Evolutionary conservation across 148 eudicot species (phyloP), one percentile per base, ranked within the genome.

Genomic region (Limonium bicolor): DNA sequence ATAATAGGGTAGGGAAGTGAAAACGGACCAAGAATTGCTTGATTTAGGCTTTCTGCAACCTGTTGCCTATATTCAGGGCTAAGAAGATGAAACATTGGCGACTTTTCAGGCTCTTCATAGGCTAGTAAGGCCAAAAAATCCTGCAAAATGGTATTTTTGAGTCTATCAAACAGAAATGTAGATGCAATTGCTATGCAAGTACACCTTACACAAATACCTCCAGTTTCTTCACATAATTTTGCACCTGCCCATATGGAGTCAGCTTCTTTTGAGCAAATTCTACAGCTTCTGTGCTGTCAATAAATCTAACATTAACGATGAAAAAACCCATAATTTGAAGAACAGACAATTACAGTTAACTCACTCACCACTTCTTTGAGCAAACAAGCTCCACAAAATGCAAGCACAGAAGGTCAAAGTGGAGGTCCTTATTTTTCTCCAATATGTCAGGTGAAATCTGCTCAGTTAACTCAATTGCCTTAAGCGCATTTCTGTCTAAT

Each of bases 91-190:
- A 80, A 90, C 82, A 75, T 76, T 8, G 97, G 97, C 21, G 93
- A 80, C 38, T 68, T 90, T 65, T 84, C 92, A 51, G 97, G 97
- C 53, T 90, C 95, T 45, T 66, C 77, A 45, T 84, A 90, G 50
- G 97, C 95, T 56, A 90, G 72, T 54, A 84, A 70, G 45, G 95
- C 84, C 79, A 80, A 62, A 33, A 80, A 64, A 53, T 90, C 87
- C 95, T 90, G 69, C 57, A 62, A 6, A n/a, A n/a, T n/a, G n/a
- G n/a, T n/a, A n/a, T n/a, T n/a, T n/a, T n/a, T n/a, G n/a, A n/a
- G n/a, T n/a, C n/a, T n/a, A n/a, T n/a, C n/a, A n/a, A n/a, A n/a
- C n/a, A n/a, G n/a, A n/a, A n/a, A n/a, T n/a, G n/a, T n/a, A n/a
- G n/a, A n/a, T n/a, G n/a, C n/a, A n/a, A n/a, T n/a, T n/a, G n/a